A percentile compares a stretch with the other conserved stretches of the same genome.
Evolutionary conservation across 768 basidiomycete species (phyloP).

Genomic region (Cystobasidium onofrii): DNA sequence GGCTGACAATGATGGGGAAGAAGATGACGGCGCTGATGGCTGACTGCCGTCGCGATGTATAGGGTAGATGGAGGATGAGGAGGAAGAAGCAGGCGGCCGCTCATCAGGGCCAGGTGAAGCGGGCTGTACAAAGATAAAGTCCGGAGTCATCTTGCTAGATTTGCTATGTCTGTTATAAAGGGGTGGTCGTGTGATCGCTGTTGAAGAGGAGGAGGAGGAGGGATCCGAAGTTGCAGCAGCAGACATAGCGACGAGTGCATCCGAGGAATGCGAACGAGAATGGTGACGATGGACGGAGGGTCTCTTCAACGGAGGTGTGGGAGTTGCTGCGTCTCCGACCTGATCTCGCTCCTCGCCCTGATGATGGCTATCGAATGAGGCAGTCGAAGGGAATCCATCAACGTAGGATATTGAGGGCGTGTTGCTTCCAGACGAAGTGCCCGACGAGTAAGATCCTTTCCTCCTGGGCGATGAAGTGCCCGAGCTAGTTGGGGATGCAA

Average conservation of each 20-base stretch:
- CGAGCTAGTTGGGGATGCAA: neutral
- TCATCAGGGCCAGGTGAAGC: neutral
- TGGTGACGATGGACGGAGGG: conserved; percentile 7
- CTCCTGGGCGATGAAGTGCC: neutral
- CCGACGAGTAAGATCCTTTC: neutral
- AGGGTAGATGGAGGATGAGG: neutral
- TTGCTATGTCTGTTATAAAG: neutral
- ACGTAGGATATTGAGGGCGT: neutral
- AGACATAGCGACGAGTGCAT: conserved; percentile 11
- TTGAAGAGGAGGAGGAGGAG: neutral
- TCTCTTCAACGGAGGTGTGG: neutral
- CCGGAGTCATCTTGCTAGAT: conserved; percentile 13
- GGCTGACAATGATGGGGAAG: neutral
- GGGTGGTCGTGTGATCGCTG: neutral
- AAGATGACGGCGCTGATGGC: neutral
- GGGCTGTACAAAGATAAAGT: conserved; percentile 25
- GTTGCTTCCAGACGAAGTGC: neutral
- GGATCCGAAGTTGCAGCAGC: neutral
- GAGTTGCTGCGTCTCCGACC: neutral
- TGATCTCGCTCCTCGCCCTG: neutral
- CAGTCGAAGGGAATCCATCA: neutral
- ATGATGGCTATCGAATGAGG: neutral
- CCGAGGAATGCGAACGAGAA: conserved; percentile 24
- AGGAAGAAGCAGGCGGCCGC: neutral
- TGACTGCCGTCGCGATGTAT: neutral